Evolutionary conservation across 1,139 yeast genomes (phyloP).

Genomic region (Debaryomycetaceae sp.): DNA sequence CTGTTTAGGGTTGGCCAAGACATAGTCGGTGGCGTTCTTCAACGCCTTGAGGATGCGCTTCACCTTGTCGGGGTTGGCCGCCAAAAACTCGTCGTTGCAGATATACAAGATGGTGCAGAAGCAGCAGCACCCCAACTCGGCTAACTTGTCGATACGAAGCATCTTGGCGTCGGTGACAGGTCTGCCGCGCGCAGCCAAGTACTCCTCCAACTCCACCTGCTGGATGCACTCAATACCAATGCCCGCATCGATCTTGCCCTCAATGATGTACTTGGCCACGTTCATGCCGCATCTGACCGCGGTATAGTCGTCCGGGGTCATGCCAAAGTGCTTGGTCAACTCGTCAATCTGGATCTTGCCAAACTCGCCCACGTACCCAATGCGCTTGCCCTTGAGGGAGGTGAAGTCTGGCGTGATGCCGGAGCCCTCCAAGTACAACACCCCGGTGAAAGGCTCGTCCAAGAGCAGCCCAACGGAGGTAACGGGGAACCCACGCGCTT

Average conservation of each 20-base stretch:
- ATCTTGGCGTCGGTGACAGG: slow-evolving; percentile 46
- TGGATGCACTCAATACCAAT: slow-evolving; percentile 58
- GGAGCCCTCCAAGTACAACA: slow-evolving; percentile 46
- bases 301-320: slow-evolving; percentile 53
- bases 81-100: slow-evolving; percentile 47
- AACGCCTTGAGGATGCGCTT: slow-evolving; percentile 42
- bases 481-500: slow-evolving; percentile 56
- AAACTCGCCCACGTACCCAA: slow-evolving; percentile 58
- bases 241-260: slow-evolving; percentile 55
- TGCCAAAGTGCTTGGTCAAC: slow-evolving; percentile 50
- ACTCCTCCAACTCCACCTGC: slow-evolving; percentile 55
- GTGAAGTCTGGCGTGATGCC: slow-evolving; percentile 50
- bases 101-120: slow-evolving; percentile 56
- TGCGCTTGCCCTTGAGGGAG: slow-evolving; percentile 48
- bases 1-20: slow-evolving; percentile 37
- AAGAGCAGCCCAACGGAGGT: slow-evolving; percentile 52
- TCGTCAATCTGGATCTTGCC: slow-evolving; percentile 59
- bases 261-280: slow-evolving; percentile 52
- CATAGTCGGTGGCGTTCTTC: slow-evolving; percentile 47
- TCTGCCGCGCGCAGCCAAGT: slow-evolving; percentile 41
- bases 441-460: slow-evolving; percentile 58
- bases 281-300: slow-evolving; percentile 63
- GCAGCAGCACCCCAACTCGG: slow-evolving; percentile 58
- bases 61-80: slow-evolving; percentile 46
- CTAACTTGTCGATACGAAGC: slow-evolving; percentile 54